Percentiles rank a stretch among this genome's conserved stretches.
These are phyloP conservation scores for Theobroma cacao DNA, from an alignment of 345 rosid species.

Conservation along the genomic window DNA sequence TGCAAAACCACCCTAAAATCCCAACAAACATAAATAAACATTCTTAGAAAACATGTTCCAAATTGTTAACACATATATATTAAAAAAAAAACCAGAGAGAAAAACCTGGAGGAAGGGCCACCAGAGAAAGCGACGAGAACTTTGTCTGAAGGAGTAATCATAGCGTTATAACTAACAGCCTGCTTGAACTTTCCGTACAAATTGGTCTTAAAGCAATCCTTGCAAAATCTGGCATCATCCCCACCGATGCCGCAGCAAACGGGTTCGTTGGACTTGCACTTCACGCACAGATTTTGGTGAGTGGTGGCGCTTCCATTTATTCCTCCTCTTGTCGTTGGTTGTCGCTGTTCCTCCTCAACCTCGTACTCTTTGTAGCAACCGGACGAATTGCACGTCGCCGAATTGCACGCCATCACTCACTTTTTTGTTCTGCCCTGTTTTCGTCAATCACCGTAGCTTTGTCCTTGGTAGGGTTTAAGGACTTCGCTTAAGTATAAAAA, in stretches of 20 bases:
- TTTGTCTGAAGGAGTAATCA: slow-evolving; percentile 87
- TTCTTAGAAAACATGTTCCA: neutral
- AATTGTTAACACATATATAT: neutral
- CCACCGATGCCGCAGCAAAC: slow-evolving; percentile 32
- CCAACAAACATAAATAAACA: neutral
- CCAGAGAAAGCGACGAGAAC: slow-evolving; percentile 96
- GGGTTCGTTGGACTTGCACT: slow-evolving; percentile 69
- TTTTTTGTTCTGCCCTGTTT: neutral
- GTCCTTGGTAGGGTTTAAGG: neutral
- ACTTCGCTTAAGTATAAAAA: neutral
- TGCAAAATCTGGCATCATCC: slow-evolving; percentile 59
- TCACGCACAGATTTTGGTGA: slow-evolving; percentile 44
- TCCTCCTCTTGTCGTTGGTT: neutral
- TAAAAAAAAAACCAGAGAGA: neutral
- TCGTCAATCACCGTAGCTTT: neutral
- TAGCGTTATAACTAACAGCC: slow-evolving; percentile 74
- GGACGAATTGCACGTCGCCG: slow-evolving; percentile 26
- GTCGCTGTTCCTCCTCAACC: slow-evolving; percentile 15
- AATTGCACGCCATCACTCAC: neutral
- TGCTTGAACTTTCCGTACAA: slow-evolving; percentile 82
- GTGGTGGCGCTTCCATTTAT: neutral
- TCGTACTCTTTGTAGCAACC: slow-evolving; percentile 43
- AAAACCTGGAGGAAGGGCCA: slow-evolving; percentile 80
- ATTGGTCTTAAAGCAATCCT: slow-evolving; percentile 71
- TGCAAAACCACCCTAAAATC: slow-evolving; percentile 67